Percentiles rank a stretch among this genome's conserved stretches.
These are phyloP conservation scores for Aotearoamyces nothofagi DNA, from an alignment of 2,329 filamentous ascomycete genomes.

Conservation along the genomic window DNA sequence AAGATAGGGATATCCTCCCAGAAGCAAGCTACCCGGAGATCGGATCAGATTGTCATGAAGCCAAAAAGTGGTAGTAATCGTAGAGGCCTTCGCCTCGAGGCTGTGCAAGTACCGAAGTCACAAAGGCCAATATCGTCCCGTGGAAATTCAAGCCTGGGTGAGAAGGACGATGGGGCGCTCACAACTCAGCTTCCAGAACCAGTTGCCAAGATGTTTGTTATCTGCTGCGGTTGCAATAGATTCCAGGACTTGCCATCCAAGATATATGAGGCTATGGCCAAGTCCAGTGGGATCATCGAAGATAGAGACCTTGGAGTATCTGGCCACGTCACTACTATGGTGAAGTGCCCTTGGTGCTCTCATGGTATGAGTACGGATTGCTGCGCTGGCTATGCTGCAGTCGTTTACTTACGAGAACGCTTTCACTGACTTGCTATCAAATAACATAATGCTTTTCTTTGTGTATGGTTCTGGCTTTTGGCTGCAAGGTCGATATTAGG, in stretches of 20 bases:
- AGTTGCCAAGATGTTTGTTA: slow-evolving; percentile 46
- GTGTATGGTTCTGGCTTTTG: too few species aligned
- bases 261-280: slow-evolving; percentile 49
- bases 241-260: slow-evolving; percentile 51
- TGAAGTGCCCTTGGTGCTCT: slow-evolving; percentile 57
- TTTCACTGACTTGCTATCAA: slow-evolving; percentile 33
- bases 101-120: neutral
- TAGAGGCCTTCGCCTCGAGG: too few species aligned
- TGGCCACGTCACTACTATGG: slow-evolving; percentile 41
- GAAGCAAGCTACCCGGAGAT: neutral
- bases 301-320: slow-evolving; percentile 35
- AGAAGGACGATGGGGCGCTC: neutral
- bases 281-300: slow-evolving; percentile 37
- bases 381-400: slow-evolving; percentile 52
- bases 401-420: slow-evolving; percentile 50
- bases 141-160: neutral
- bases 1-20: neutral
- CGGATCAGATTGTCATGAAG: too few species aligned
- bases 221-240: slow-evolving; percentile 49
- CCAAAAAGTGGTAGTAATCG: too few species aligned
- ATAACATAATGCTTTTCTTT: too few species aligned
- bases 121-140: neutral
- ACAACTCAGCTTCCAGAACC: slow-evolving; percentile 6
- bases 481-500: too few species aligned
- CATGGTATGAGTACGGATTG: slow-evolving; percentile 56